Conservation (phyloP, 1,139 yeast species). For the Suhomyces coccinellae region DNA sequence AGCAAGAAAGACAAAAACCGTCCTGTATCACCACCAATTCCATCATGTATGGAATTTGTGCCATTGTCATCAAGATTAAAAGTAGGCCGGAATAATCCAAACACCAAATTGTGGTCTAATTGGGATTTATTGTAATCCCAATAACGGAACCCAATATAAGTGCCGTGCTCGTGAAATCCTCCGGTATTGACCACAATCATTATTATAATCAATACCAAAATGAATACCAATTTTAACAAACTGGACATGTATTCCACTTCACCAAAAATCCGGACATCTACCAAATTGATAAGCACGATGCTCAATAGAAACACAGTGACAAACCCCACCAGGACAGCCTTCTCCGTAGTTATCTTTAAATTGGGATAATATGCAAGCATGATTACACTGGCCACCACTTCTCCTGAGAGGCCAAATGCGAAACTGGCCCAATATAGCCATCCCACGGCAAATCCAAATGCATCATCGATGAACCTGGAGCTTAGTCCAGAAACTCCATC, state of each 20-base stretch:
- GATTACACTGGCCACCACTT: slow-evolving; percentile 75
- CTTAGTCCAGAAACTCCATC: slow-evolving; percentile 79
- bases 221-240: slow-evolving; percentile 55
- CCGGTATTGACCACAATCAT: slow-evolving; percentile 64
- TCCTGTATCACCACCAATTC: slow-evolving; percentile 66
- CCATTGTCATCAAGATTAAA: slow-evolving; percentile 61
- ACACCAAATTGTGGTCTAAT: slow-evolving; percentile 48
- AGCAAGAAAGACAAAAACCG: slow-evolving; percentile 63
- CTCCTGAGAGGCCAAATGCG: slow-evolving; percentile 74
- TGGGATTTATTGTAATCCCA: slow-evolving; percentile 61
- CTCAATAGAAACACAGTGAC: slow-evolving; percentile 56
- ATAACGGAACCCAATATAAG: slow-evolving; percentile 59
- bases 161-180: slow-evolving; percentile 43
- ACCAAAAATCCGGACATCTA: slow-evolving; percentile 73
- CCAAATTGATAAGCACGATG: slow-evolving; percentile 53
- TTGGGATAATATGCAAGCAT: slow-evolving; percentile 66
- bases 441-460: slow-evolving; percentile 82
- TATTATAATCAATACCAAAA: slow-evolving; percentile 56
- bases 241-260: slow-evolving; percentile 70
- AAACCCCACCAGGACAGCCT: slow-evolving; percentile 62
- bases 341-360: slow-evolving; percentile 47
- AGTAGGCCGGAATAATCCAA: slow-evolving; percentile 73
- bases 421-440: slow-evolving; percentile 77
- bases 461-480: slow-evolving; percentile 79
- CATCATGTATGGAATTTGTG: slow-evolving; percentile 39